Evolutionary conservation across 2,329 filamentous ascomycete genomes (phyloP).

Genomic region (Fusarium udum): DNA sequence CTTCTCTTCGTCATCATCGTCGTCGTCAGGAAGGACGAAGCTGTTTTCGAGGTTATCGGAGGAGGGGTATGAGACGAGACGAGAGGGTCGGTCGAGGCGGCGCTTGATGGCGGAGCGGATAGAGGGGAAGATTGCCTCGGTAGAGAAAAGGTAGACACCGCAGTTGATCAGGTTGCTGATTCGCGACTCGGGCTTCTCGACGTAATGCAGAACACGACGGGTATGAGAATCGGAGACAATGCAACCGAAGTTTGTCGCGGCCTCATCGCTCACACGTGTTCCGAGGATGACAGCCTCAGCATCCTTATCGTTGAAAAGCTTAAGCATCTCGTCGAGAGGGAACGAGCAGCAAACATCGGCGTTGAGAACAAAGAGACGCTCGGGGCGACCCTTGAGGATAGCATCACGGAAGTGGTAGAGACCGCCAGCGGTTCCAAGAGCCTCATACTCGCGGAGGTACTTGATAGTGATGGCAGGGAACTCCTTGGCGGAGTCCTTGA

Average conservation of each 20-base stretch:
- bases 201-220: conserved; percentile 96
- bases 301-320: conserved; percentile 92
- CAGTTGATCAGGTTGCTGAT: conserved; percentile 99
- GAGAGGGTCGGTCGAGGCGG: conserved; percentile 82
- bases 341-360: conserved; percentile 99
- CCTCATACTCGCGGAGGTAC: conserved; percentile 97
- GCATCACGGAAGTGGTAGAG: conserved; percentile 99
- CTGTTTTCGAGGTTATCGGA: conserved; percentile 87
- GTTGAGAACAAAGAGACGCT: conserved; percentile 96
- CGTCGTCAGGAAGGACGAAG: conserved; percentile 55
- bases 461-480: conserved; percentile 88
- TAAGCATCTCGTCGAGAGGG: conserved; percentile 94
- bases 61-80: conserved; percentile 93
- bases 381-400: conserved; percentile 93
- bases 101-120: conserved; percentile 96
- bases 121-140: conserved; percentile 94
- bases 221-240: conserved; percentile 95
- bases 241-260: conserved; percentile 96
- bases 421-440: conserved; percentile 92
- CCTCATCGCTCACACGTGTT: conserved; percentile 88
- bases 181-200: conserved; percentile 97
- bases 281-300: conserved; percentile 97
- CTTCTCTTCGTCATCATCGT: conserved; percentile 78
- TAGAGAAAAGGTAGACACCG: conserved; percentile 96
- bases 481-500: conserved; percentile 86